Evolutionary conservation across 306 rosid genomes (phyloP).

Genomic region (Macrotyloma uniflorum): DNA sequence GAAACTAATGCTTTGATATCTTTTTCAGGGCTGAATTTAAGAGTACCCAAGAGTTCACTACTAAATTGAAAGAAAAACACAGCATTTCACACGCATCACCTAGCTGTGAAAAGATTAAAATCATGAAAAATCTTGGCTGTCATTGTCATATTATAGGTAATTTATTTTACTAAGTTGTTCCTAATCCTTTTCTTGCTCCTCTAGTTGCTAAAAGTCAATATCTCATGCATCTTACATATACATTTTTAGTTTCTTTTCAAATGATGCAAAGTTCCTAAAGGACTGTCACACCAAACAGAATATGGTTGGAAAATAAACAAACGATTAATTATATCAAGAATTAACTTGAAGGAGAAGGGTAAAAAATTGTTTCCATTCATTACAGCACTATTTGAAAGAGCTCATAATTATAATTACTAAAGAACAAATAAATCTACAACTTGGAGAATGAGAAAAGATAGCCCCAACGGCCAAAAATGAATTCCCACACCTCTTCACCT

Average conservation of each 20-base stretch:
- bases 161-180: neutral
- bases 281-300: neutral
- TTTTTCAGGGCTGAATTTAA: no score
- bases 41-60: no score
- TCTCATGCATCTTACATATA: neutral
- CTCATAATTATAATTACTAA: conserved; percentile 50
- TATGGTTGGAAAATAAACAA: conserved; percentile 7
- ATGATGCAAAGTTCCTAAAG: neutral
- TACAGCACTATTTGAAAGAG: conserved; percentile 41
- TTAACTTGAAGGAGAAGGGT: neutral
- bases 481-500: conserved; percentile 52
- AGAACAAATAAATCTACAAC: conserved; percentile 53
- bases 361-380: conserved; percentile 28
- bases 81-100: neutral
- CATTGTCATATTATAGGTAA: neutral
- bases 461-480: conserved; percentile 56
- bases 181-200: neutral
- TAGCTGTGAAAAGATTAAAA: neutral
- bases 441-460: conserved; percentile 40
- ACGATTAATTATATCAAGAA: neutral
- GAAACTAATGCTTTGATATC: no score
- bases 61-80: neutral
- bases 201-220: neutral
- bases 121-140: neutral
- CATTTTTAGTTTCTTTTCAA: neutral